These are phyloP conservation scores for Heteromeles arbutifolia DNA, from an alignment of 306 rosid species.

Conservation along the genomic window DNA sequence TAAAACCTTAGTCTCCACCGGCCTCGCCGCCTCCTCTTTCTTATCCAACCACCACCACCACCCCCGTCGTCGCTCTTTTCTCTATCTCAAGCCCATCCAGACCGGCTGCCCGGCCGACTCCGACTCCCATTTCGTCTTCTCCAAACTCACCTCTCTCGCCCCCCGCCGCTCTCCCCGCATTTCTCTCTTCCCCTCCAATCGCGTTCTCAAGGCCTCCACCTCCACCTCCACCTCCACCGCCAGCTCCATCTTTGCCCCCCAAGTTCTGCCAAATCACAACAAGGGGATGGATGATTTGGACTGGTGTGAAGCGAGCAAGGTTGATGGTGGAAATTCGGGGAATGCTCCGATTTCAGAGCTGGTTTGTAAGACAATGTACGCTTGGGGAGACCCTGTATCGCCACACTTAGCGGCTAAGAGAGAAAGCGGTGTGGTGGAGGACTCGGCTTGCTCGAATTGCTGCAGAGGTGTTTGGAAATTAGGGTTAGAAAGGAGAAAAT, in stretches of 20 bases:
- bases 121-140: conserved; percentile 70
- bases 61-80: conserved; percentile 31
- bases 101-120: conserved; percentile 89
- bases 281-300: conserved; percentile 18
- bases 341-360: conserved; percentile 32
- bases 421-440: conserved; percentile 51
- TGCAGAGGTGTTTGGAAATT: conserved; percentile 43
- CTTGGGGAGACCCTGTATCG: conserved; percentile 82
- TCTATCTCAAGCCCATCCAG: conserved; percentile 82
- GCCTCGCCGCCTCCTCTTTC: conserved; percentile 63
- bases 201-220: conserved; percentile 43
- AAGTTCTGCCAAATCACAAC: background rate
- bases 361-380: conserved; percentile 73
- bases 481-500: conserved; percentile 28
- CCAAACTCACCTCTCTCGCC: conserved; percentile 37
- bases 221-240: conserved; percentile 38
- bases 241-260: background rate
- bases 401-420: conserved; percentile 86
- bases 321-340: conserved; percentile 14
- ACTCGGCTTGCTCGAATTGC: conserved; percentile 38
- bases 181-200: conserved; percentile 49
- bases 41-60: conserved; percentile 11
- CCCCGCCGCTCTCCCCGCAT: conserved; percentile 23
- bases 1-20: conserved; percentile 90
- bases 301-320: conserved; percentile 17